Conservation (phyloP, 2,329 filamentous ascomycete genomes). For the Gaeumannomyces tritici region DNA sequence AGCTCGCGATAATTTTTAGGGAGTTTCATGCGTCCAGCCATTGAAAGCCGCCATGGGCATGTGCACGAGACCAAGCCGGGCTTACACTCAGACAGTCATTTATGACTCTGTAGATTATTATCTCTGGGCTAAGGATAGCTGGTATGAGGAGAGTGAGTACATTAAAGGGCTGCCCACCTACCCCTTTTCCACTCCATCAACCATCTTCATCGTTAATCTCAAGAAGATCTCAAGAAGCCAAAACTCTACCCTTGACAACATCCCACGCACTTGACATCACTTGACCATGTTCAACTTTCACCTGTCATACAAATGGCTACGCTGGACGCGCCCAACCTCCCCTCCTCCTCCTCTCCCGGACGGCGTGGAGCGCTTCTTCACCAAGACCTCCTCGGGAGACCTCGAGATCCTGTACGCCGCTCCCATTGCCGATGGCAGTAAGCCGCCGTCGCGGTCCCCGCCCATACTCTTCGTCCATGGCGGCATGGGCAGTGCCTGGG, state of each 20-base stretch:
- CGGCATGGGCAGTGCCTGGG: conserved; percentile 41
- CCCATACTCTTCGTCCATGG: conserved; percentile 44
- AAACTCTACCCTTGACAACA: background rate
- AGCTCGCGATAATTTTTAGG: conserved; percentile 5
- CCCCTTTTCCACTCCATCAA: background rate
- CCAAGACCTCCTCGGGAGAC: conserved; percentile 31
- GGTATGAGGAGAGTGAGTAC: too few relatives aligned
- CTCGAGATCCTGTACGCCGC: conserved; percentile 39
- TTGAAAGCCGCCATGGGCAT: background rate
- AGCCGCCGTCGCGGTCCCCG: conserved; percentile 11
- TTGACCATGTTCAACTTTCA: conserved; percentile 14
- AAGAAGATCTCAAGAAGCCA: background rate
- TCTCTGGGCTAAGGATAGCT: too few relatives aligned
- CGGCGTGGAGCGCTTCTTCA: conserved; percentile 31
- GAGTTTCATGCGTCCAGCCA: background rate
- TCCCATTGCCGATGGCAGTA: conserved; percentile 10
- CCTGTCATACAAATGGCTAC: conserved; percentile 21
- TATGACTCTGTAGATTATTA: background rate
- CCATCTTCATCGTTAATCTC: background rate
- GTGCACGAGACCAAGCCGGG: background rate
- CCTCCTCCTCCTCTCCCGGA: conserved; percentile 21
- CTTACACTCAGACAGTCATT: background rate
- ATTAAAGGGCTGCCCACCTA: background rate
- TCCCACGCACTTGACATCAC: background rate
- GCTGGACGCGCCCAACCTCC: conserved; percentile 17